Evolutionary conservation across 139 green algal genomes (phyloP).

Genomic region (Chlorokybus atmophyticus): DNA sequence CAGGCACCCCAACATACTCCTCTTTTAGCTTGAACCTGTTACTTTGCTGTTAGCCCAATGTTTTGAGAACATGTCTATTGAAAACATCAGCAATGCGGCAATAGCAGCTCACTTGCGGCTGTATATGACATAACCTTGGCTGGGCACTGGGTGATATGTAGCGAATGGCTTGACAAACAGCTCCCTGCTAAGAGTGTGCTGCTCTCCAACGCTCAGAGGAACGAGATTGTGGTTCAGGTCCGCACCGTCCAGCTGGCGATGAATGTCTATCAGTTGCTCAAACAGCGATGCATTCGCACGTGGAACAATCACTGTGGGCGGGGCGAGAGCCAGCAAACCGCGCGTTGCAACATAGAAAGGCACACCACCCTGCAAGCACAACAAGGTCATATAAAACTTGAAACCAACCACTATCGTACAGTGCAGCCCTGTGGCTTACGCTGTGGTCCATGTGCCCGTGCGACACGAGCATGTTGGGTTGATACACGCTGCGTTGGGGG

Average conservation of each 20-base stretch:
- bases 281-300: slow-evolving; percentile 8
- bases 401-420: not conserved
- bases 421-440: not conserved
- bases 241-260: slow-evolving; percentile 17
- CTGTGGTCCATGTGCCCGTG: slow-evolving; percentile 62
- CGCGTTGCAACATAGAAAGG: slow-evolving; percentile 31
- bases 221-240: slow-evolving; percentile 12
- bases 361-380: slow-evolving; percentile 31
- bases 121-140: too few relatives aligned
- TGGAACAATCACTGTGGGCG: slow-evolving; percentile 33
- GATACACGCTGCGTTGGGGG: slow-evolving; percentile 37
- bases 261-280: slow-evolving; percentile 6
- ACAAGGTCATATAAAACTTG: too few relatives aligned
- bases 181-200: slow-evolving; percentile 5
- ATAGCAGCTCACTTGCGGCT: too few relatives aligned
- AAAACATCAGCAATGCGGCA: too few relatives aligned
- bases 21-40: too few relatives aligned
- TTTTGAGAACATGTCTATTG: too few relatives aligned
- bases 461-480: slow-evolving; percentile 40
- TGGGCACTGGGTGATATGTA: slow-evolving; percentile 50
- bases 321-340: slow-evolving; percentile 20
- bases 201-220: slow-evolving; percentile 1
- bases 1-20: slow-evolving; percentile 35
- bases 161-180: slow-evolving; percentile 40
- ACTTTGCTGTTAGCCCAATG: too few relatives aligned